Base-by-base conservation (phyloP, 148 eudicot species). In the Amaranthus cruentus region DNA sequence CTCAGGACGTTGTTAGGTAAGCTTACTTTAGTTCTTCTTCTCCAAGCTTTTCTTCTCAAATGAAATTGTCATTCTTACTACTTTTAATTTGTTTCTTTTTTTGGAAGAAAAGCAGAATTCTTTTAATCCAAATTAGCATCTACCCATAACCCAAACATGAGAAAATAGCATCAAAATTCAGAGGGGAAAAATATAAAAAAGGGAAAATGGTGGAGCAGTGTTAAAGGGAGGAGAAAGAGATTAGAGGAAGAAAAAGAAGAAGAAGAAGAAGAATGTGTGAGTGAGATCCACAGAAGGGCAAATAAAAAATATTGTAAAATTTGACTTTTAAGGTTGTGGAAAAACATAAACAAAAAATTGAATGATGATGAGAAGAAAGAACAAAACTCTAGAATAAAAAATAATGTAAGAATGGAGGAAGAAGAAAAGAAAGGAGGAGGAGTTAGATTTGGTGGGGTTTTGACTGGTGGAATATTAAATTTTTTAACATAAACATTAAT, bases 391-490 rank as follows among this genome's bases (percentile, higher is more conserved):
- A 28, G 38, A 7, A 28, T 28, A 28, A 28, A 28, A 28, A 38
- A 0, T 2, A 9, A 18, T 10, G 0, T 55, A 54, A 50, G 28
- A 42, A 43, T 6, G 9, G 13, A 50, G 38, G 38, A 28, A 28
- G 38, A 28, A 55, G 64, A 54, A 69, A 47, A 68, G 44, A 68
- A 28, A 1, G 62, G 15, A 52, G 38, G 28, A 47, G 56, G 73
- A 53, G 80, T 73, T 81, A 66, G 83, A 65, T 74, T 81, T 70
- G 82, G 67, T 75, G 82, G 79, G 70, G 66, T 75, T 68, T 28
- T 65, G 76, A 74, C 81, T 74, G 52, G 57, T 77, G 68, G 60
- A 0, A 8, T 28, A 55, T 64, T 49, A 13, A 14, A 21, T 52
- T 47, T n/a, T 43, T 43, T 38, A 38, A 49, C 3, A 61, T 10